A percentile compares a stretch with the other conserved stretches of the same genome.
Conservation (phyloP, 345 rosid species). For the Gossypium raimondii region DNA sequence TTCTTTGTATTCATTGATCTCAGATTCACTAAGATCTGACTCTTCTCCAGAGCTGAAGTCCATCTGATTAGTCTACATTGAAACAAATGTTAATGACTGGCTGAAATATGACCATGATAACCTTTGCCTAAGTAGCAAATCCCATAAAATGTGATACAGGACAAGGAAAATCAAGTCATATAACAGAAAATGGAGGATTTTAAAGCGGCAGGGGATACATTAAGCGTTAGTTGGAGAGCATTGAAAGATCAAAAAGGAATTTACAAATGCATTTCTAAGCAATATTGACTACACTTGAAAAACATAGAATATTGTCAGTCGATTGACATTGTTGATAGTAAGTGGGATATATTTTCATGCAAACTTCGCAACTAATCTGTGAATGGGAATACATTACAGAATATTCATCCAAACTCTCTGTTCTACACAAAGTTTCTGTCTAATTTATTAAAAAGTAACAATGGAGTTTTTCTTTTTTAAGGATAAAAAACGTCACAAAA, state of each 20-base stretch:
- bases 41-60: slow-evolving; percentile 58
- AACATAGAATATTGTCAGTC: not conserved
- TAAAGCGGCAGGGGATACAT: not conserved
- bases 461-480: no score
- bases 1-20: slow-evolving; percentile 47
- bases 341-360: not conserved
- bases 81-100: not conserved
- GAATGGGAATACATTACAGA: not conserved
- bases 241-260: not conserved
- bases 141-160: not conserved
- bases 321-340: not conserved
- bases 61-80: slow-evolving; percentile 34
- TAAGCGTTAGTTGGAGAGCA: not conserved
- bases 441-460: no score
- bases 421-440: no score
- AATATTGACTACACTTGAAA: not conserved
- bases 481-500: no score
- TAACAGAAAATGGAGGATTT: not conserved
- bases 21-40: slow-evolving; percentile 81
- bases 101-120: not conserved
- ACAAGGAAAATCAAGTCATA: not conserved
- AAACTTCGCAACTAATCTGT: not conserved
- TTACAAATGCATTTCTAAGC: not conserved
- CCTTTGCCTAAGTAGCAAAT: not conserved
- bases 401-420: not conserved